These are phyloP conservation scores for Sphagnum tenellum DNA, from an alignment of 225 moss, liverwort and hornwort genomes.

Conservation along the genomic window DNA sequence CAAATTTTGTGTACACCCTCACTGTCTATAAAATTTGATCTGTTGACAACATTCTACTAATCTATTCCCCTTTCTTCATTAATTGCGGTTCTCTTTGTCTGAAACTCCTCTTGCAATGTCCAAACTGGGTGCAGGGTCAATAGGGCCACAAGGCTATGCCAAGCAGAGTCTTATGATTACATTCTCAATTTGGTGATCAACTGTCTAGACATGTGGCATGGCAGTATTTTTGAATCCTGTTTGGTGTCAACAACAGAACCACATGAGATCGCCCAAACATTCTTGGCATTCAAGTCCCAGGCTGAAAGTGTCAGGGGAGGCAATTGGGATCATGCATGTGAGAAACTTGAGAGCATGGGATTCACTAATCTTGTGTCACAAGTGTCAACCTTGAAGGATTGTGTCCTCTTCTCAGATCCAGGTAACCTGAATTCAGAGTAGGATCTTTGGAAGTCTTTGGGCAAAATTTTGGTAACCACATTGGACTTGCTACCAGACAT, in stretches of 20 bases:
- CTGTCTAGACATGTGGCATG: no score
- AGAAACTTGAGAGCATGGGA: conserved; percentile 21
- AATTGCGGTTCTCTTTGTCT: no score
- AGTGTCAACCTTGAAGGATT: conserved; percentile 20
- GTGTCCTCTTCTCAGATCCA: conserved; percentile 25
- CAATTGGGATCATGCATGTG: conserved; percentile 14
- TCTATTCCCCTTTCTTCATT: not conserved
- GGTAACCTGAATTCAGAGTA: conserved; percentile 6
- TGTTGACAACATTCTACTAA: not conserved
- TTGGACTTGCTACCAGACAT: not conserved
- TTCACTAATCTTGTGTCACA: conserved; percentile 20
- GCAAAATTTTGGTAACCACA: no score
- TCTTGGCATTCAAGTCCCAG: conserved; percentile 17
- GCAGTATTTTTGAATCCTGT: no score
- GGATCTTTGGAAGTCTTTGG: no score
- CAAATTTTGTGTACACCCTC: not conserved
- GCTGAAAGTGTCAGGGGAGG: conserved; percentile 12
- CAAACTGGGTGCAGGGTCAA: no score
- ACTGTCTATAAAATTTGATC: not conserved
- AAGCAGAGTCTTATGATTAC: no score
- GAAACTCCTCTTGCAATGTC: no score
- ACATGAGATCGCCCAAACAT: conserved; percentile 11
- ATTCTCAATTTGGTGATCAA: no score
- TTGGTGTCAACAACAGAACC: conserved; percentile 17
- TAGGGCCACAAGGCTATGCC: no score